Evolutionary conservation across 805 yeast species (phyloP).

Genomic region (Yarrowia sp.): DNA sequence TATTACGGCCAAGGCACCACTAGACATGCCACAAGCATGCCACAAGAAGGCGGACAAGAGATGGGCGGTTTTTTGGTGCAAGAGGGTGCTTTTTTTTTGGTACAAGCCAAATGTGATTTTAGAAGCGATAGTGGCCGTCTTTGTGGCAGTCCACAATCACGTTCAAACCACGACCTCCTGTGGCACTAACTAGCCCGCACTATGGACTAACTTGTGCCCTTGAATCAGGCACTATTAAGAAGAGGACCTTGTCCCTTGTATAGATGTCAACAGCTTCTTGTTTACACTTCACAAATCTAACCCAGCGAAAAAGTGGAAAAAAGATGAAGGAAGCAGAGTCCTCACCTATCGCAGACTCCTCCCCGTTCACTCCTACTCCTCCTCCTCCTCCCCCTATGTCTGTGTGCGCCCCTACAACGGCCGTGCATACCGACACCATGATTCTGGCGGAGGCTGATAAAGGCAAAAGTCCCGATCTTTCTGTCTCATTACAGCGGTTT

Average conservation of each 20-base stretch:
- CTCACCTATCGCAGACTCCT: too few species aligned
- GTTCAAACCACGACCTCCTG: too few species aligned
- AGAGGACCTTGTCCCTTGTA: too few species aligned
- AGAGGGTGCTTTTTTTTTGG: too few species aligned
- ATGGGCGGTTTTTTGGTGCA: too few species aligned
- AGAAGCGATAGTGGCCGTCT: too few species aligned
- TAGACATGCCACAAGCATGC: neutral
- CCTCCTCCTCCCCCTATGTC: slow-evolving; percentile 10
- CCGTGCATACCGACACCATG: slow-evolving; percentile 27
- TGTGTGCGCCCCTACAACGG: slow-evolving; percentile 27
- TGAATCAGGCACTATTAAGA: too few species aligned
- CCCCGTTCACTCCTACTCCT: neutral
- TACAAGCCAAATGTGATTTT: too few species aligned
- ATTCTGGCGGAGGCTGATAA: slow-evolving; percentile 11
- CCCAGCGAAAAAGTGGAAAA: slow-evolving; percentile 27
- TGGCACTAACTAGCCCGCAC: too few species aligned
- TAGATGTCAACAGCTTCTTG: too few species aligned
- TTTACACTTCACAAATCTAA: neutral
- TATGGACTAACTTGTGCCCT: too few species aligned
- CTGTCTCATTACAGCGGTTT: slow-evolving; percentile 21
- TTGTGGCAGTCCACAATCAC: too few species aligned
- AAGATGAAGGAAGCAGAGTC: neutral
- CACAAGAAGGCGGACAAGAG: neutral
- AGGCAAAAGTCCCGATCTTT: slow-evolving; percentile 31
- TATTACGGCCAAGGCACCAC: neutral